Evolutionary conservation across 441 rosid species (phyloP).

Genomic region (Oxalis stricta): DNA sequence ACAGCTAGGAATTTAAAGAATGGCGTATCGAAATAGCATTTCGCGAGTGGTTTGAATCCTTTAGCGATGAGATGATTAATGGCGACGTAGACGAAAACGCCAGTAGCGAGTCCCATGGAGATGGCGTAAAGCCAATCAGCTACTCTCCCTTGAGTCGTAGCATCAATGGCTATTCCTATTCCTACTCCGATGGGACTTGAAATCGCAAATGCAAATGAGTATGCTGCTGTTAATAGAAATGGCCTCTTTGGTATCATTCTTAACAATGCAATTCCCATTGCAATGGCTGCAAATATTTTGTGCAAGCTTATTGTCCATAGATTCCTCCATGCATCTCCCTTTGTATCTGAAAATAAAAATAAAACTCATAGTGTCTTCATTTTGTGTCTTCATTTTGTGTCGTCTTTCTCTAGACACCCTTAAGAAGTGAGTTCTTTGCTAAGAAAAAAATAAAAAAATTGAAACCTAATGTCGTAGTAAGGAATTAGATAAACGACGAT

Average conservation of each 20-base stretch:
- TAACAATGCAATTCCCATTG: constrained; percentile 61
- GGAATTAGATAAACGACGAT: no score
- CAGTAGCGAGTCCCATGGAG: constrained; percentile 53
- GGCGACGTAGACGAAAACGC: constrained; percentile 51
- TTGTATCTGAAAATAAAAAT: constrained; percentile 12
- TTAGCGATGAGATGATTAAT: constrained; percentile 55
- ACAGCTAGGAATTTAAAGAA: constrained; percentile 43
- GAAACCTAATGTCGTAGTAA: no score
- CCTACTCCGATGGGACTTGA: constrained; percentile 63
- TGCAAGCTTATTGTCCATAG: constrained; percentile 60
- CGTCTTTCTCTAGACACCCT: no score
- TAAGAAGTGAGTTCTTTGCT: no score
- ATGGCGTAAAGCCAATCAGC: constrained; percentile 58
- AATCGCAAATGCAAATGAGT: constrained; percentile 50
- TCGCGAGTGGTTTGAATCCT: constrained; percentile 36
- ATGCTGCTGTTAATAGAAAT: constrained; percentile 30
- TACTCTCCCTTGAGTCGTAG: constrained; percentile 36
- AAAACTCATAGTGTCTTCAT: no score
- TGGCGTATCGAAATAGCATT: constrained; percentile 34
- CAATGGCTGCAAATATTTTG: constrained; percentile 53
- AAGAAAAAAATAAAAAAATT: no score
- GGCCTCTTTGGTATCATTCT: constrained; percentile 53
- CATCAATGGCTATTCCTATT: constrained; percentile 56
- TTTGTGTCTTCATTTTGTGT: no score
- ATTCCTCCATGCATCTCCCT: constrained; percentile 48